Base-by-base conservation (phyloP, 2,329 filamentous ascomycete species). In the Beauveria sp. region DNA sequence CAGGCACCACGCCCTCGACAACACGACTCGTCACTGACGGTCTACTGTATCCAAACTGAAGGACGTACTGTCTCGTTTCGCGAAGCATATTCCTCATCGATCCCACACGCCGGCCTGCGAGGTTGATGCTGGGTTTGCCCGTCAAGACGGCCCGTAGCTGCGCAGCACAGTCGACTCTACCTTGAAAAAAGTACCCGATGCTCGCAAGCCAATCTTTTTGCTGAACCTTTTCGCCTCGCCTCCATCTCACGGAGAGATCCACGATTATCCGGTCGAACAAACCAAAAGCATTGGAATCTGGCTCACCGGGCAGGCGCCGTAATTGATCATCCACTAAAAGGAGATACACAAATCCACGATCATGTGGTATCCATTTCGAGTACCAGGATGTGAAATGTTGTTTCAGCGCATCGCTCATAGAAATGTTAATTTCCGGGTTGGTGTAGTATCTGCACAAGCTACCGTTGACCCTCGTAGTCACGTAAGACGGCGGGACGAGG, bases 311-410 rank as follows among this genome's bases (percentile, higher is more conserved):
- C 16, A 59, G 9, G 12, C 55, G 47, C 6, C 61, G 61, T 14
- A 62, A 30, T 16, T 59, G 61, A 22, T 59, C 55, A 26, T 62
- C 61, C 16, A 59, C 50, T 24, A 55, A 24, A 9, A 62, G 55
- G 20, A 62, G 22, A 51, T 59, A 62, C 2, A 26, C 55, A 28
- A 62, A 59, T 5, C 61, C 61, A 9, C 61, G 61, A 40, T 50
- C 43, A 18, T 55, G 55, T 1, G 51, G 43, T 47, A 62, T 64
- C 62, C 62, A 63, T 22, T 61, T 56, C 1, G 56, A 59, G 30
- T 65, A 64, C 64, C 63, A 65, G 3, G 61, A 61, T 8, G 47
- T 65, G 22, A 59, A 65, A 30, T 57, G 59, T 7, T 47, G n/a
- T 22, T 62, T 47, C n/a, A 52, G 26, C 3, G 61, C 61, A 34